Conservation (phyloP, 257 asterid species). For the Solanum peruvianum region DNA sequence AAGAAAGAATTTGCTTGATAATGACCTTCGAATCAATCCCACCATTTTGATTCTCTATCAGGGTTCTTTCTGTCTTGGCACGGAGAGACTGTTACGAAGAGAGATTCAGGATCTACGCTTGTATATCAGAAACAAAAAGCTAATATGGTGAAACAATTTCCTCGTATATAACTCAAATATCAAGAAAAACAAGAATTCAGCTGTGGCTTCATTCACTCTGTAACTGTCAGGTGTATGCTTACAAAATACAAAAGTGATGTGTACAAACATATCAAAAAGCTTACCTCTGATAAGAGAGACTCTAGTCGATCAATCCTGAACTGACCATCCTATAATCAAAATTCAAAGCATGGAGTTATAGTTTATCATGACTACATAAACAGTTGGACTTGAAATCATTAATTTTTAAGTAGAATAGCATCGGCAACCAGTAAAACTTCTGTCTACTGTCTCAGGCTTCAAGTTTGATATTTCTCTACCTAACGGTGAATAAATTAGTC, state of each 20-base stretch:
- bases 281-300: slow-evolving; percentile 89
- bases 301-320: slow-evolving; percentile 96
- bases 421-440: not conserved
- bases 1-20: slow-evolving; percentile 56
- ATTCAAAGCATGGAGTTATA: slow-evolving; percentile 23
- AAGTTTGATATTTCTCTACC: not conserved
- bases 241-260: not conserved
- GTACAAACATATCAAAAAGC: not conserved
- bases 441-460: not conserved
- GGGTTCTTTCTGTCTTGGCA: slow-evolving; percentile 59
- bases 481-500: not conserved
- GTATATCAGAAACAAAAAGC: not conserved
- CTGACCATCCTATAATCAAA: slow-evolving; percentile 54
- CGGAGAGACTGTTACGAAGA: slow-evolving; percentile 58
- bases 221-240: not conserved
- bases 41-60: slow-evolving; percentile 32
- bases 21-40: slow-evolving; percentile 36
- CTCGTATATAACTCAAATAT: not conserved
- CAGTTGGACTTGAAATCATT: not conserved
- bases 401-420: not conserved
- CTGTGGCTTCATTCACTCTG: not conserved
- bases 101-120: slow-evolving; percentile 8
- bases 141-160: not conserved
- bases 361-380: not conserved
- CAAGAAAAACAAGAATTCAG: not conserved